Conservation (phyloP, 2,329 filamentous ascomycete genomes). For the Aspergillus hortae region DNA sequence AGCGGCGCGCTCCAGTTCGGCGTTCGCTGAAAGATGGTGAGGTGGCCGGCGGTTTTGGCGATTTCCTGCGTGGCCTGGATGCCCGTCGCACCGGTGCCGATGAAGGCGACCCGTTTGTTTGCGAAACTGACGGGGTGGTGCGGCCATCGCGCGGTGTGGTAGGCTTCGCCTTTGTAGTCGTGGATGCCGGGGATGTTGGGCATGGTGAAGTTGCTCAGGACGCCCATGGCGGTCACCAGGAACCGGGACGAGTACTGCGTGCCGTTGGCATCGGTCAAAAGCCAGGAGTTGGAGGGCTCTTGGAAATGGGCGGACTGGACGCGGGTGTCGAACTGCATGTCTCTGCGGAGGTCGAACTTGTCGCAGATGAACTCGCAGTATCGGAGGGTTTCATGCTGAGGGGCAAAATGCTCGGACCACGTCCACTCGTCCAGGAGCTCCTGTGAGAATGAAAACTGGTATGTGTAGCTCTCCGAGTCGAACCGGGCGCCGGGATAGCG, state of each 20-base stretch:
- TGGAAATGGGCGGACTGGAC: conserved; percentile 33
- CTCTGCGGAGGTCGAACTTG: conserved; percentile 29
- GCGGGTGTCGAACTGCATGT: conserved; percentile 42
- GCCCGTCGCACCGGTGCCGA: conserved; percentile 43
- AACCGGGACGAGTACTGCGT: conserved; percentile 24
- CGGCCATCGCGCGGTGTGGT: conserved; percentile 42
- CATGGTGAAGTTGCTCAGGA: conserved; percentile 36
- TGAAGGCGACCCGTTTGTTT: conserved; percentile 39
- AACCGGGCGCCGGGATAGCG: conserved; percentile 47
- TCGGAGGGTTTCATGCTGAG: conserved; percentile 30
- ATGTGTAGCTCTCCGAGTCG: conserved; percentile 47
- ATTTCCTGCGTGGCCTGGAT: conserved; percentile 32
- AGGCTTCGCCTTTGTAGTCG: conserved; percentile 36
- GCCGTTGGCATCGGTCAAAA: conserved; percentile 22
- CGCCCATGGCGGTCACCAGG: conserved; percentile 37
- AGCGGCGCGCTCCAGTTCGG: conserved; percentile 25
- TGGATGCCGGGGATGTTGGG: conserved; percentile 36
- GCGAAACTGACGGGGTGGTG: conserved; percentile 27
- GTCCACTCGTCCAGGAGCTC: conserved; percentile 27
- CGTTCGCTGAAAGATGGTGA: conserved; percentile 23
- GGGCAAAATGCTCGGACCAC: conserved; percentile 36
- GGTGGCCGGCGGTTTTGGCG: conserved; percentile 10
- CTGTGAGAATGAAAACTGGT: conserved; percentile 27
- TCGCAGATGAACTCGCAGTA: conserved; percentile 34
- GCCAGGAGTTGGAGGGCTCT: conserved; percentile 27